Base-by-base conservation (phyloP, 148 eudicot species). In the Spergularia bocconei region DNA sequence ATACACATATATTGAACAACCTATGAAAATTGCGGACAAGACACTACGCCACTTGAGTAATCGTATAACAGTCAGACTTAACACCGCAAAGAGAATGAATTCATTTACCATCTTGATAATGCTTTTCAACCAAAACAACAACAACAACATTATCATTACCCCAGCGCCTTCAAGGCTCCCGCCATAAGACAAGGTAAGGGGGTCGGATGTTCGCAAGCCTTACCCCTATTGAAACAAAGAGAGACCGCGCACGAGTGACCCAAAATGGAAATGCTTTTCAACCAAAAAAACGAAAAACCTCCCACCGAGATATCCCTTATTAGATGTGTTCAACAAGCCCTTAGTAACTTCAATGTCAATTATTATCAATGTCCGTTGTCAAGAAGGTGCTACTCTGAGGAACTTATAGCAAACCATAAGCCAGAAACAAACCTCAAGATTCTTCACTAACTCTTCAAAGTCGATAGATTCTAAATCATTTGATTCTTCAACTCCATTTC, bases 401-500 rank as follows among this genome's bases (percentile, higher is more conserved):
- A 14, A 69, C 25, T 44, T 53, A 29, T 52, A 69, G 60, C 17
- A 69, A 21, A 70, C 17, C 55, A 70, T 6, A 61, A 41, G 55
- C 36, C 17, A 75, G 55, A 65, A 71, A 44, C 85, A 71, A 76
- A 96, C 99, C 99, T 92, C 91, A 38, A 96, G 91, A 92, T 92
- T 96, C 72, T 76, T 79, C 64, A 89, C 87, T 80, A 96, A 84
- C 47, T 80, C 78, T 77, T 91, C 91, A 77, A 96, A 96, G 86
- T 96, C 98, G 61, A 96, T 96, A 17, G 90, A 87, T 75, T 88
- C 88, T 86, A 91, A 82, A 82, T 88, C 94, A 77, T 91, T 88
- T 66, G 94, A 91, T 20, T 96, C 99, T 74, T 96, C 99, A 62
- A 80, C 87, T 64, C 93, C 97, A 56, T 84, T 79, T 62, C 97